Evolutionary conservation across 2,329 filamentous ascomycete species (phyloP).

Genomic region (Penicillium occitanis): DNA sequence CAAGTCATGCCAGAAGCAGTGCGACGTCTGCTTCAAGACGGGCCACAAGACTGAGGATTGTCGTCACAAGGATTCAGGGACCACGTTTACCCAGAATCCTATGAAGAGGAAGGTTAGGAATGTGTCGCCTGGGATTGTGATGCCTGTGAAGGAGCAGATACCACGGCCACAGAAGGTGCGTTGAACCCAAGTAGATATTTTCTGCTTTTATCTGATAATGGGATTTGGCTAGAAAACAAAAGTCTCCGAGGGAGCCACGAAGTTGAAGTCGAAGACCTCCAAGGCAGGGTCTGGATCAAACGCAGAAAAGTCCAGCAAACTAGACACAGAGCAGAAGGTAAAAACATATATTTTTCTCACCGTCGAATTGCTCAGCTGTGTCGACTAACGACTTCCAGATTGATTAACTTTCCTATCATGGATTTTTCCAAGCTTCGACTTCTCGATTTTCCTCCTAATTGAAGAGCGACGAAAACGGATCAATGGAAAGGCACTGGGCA

Average conservation of each 20-base stretch:
- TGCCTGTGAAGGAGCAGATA: neutral
- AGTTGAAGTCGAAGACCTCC: neutral
- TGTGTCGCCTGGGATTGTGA: neutral
- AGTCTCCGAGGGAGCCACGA: neutral
- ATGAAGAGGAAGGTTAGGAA: neutral
- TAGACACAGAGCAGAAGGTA: neutral
- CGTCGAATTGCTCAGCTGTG: neutral
- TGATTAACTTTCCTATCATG: neutral
- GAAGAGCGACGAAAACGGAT: neutral
- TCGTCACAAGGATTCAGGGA: neutral
- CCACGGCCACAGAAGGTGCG: neutral
- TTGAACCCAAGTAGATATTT: neutral
- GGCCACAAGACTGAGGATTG: neutral
- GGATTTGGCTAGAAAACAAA: neutral
- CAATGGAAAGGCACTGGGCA: neutral
- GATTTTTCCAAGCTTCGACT: neutral
- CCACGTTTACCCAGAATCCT: neutral
- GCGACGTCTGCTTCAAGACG: neutral
- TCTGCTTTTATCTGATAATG: neutral
- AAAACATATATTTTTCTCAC: too few species aligned
- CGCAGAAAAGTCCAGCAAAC: neutral
- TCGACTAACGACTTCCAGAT: neutral
- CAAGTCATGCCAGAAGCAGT: neutral
- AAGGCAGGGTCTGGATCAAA: neutral
- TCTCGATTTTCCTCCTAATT: neutral